phyloP scores from a whole-genome alignment of 1,284 basidiomycete species.

The Athelia psychrophila region DNA sequence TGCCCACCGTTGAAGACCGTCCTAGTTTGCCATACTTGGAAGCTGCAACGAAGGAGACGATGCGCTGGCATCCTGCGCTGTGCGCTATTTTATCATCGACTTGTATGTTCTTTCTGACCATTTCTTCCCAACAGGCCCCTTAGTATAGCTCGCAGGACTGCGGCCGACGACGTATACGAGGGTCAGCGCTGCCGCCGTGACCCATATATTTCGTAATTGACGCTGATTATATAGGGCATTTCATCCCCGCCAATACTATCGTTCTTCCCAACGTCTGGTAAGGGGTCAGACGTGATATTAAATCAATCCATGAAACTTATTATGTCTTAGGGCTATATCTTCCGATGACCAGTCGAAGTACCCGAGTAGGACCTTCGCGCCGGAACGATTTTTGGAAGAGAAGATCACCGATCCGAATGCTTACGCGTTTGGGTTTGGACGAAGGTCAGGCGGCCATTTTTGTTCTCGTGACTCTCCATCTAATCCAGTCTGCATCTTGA shows the following conservation, averaged over 20 bases:
- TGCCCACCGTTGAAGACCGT: slow-evolving; percentile 25
- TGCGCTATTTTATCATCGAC: slow-evolving; percentile 3
- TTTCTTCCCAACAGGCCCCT: slow-evolving; percentile 1
- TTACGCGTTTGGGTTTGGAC: background rate
- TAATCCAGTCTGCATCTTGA: too few relatives aligned
- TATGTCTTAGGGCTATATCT: slow-evolving; percentile 18
- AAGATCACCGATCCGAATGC: slow-evolving; percentile 10
- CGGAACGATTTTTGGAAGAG: slow-evolving; percentile 23
- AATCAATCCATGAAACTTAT: slow-evolving; percentile 5
- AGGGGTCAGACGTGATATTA: background rate
- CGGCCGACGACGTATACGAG: slow-evolving; percentile 19
- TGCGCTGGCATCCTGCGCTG: slow-evolving; percentile 25
- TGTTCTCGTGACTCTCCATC: too few relatives aligned
- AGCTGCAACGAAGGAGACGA: slow-evolving; percentile 24
- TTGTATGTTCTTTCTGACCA: background rate
- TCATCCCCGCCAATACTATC: slow-evolving; percentile 25
- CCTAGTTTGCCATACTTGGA: slow-evolving; percentile 23
- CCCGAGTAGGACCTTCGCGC: slow-evolving; percentile 20
- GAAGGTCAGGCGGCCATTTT: too few relatives aligned
- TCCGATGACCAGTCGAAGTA: slow-evolving; percentile 27
- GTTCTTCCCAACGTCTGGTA: background rate
- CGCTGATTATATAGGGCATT: slow-evolving; percentile 11
- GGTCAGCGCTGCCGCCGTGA: slow-evolving; percentile 7
- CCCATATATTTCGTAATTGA: background rate
- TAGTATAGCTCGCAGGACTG: slow-evolving; percentile 26